Evolutionary conservation across 805 yeast species (phyloP).

Genomic region (Candida sphagnicola): DNA sequence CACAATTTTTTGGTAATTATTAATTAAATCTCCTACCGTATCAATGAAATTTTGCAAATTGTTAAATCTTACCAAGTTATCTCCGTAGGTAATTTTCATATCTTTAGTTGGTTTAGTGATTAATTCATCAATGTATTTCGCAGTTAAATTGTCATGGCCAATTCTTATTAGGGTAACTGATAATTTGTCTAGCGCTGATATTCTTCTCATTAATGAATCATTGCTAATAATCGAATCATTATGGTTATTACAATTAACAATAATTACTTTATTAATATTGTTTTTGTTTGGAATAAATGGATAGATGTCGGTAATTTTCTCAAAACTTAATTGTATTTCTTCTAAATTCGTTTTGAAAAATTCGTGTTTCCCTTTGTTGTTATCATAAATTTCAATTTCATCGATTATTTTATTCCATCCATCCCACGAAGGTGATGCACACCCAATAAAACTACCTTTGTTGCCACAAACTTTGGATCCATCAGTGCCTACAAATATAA

Average conservation of each 20-base stretch:
- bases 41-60: conserved; percentile 14
- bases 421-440: conserved; percentile 40
- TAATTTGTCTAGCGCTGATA: conserved; percentile 12
- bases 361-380: conserved; percentile 12
- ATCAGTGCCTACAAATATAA: conserved; percentile 46
- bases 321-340: conserved; percentile 20
- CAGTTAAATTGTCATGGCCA: conserved; percentile 15
- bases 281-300: conserved; percentile 18
- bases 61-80: conserved; percentile 15
- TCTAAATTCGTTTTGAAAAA: conserved; percentile 12
- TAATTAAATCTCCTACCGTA: conserved; percentile 10
- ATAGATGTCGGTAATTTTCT: conserved; percentile 23
- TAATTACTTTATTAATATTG: conserved; percentile 11
- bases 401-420: conserved; percentile 45
- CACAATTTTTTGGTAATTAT: conserved; percentile 15
- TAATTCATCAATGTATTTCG: conserved; percentile 10
- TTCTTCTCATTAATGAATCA: conserved; percentile 1
- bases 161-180: conserved; percentile 22
- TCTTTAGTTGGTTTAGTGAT: conserved; percentile 10
- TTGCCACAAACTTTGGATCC: conserved; percentile 33
- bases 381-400: conserved; percentile 27
- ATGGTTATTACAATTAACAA: conserved; percentile 13
- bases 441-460: conserved; percentile 45
- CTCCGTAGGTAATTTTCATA: conserved; percentile 14
- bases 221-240: conserved; percentile 1